Percentiles rank a stretch among this genome's conserved stretches.
These are phyloP conservation scores for Atkinsonella hypoxylon DNA, from an alignment of 2,329 filamentous ascomycete species.

Conservation along the genomic window DNA sequence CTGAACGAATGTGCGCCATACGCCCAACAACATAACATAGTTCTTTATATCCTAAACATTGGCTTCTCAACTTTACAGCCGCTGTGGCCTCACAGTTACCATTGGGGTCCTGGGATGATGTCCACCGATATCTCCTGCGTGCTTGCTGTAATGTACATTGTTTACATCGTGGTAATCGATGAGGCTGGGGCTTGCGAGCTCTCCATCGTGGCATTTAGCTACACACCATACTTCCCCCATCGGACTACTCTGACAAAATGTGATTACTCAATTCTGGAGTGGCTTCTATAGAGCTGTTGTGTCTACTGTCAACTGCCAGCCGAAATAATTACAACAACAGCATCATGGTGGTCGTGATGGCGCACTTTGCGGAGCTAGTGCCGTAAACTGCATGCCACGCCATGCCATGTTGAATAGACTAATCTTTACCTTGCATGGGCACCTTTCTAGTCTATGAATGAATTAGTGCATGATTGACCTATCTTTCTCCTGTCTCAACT, in stretches of 20 bases:
- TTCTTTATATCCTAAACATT: background rate
- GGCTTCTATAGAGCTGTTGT: background rate
- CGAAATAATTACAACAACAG: background rate
- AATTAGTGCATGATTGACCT: slow-evolving; percentile 2
- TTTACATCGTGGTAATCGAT: too few relatives aligned
- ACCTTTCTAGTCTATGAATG: slow-evolving; percentile 3
- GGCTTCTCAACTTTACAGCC: background rate
- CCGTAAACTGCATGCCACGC: background rate
- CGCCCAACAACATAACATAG: too few relatives aligned
- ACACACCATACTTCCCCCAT: background rate
- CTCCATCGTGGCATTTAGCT: background rate
- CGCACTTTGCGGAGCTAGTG: background rate
- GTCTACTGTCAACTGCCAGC: background rate
- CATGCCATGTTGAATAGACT: slow-evolving; percentile 8
- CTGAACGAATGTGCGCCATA: background rate
- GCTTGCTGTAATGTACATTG: too few relatives aligned
- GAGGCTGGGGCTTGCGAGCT: background rate
- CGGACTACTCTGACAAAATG: background rate
- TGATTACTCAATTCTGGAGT: background rate
- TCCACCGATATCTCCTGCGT: too few relatives aligned
- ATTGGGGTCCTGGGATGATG: too few relatives aligned
- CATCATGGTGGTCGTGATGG: background rate
- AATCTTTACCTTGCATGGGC: slow-evolving; percentile 1
- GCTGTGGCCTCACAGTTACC: too few relatives aligned
- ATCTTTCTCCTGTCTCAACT: slow-evolving; percentile 1